phyloP scores from a whole-genome alignment of 192 early-diverging fungal genomes.

The Coemansia nantahalensis region DNA sequence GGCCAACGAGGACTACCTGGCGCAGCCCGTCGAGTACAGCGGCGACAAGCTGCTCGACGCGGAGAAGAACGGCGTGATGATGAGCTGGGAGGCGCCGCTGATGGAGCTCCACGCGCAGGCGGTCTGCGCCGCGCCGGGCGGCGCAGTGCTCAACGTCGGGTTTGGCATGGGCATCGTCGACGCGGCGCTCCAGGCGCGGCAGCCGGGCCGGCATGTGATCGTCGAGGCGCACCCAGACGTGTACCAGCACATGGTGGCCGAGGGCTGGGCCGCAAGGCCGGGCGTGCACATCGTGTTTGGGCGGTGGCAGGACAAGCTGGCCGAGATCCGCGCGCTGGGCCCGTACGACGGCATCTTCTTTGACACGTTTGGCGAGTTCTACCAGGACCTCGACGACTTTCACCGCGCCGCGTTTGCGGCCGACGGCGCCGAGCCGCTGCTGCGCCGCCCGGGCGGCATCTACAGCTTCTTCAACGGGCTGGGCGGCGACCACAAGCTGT shows the following conservation, averaged over 20 bases:
- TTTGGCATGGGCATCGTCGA: slow-evolving; percentile 95
- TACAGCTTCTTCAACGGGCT: slow-evolving; percentile 97
- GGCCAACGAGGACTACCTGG: slow-evolving; percentile 76
- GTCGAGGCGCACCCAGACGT: slow-evolving; percentile 98
- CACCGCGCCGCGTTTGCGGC: slow-evolving; percentile 57
- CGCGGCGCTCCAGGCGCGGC: slow-evolving; percentile 68
- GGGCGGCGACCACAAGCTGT: slow-evolving; percentile 90
- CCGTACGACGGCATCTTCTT: slow-evolving; percentile 94
- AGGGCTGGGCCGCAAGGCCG: slow-evolving; percentile 85
- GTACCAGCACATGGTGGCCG: slow-evolving; percentile 75
- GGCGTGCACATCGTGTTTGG: slow-evolving; percentile 86
- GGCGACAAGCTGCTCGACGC: slow-evolving; percentile 79
- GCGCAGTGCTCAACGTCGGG: slow-evolving; percentile 51
- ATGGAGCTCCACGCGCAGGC: slow-evolving; percentile 87
- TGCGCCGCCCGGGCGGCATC: slow-evolving; percentile 68
- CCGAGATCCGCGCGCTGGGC: slow-evolving; percentile 58
- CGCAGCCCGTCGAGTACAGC: slow-evolving; percentile 74
- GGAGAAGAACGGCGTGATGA: slow-evolving; percentile 93
- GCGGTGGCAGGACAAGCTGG: slow-evolving; percentile 86
- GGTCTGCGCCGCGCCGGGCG: slow-evolving; percentile 56
- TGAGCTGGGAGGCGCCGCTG: slow-evolving; percentile 94
- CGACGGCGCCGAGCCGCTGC: slow-evolving; percentile 55
- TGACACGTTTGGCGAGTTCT: slow-evolving; percentile 92
- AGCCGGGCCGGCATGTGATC: slow-evolving; percentile 78
- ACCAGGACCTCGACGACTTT: slow-evolving; percentile 78